A percentile compares a stretch with the other conserved stretches of the same genome.
phyloP scores from a whole-genome alignment of 345 rosid genomes.

The Psidium friedrichsthalianum region DNA sequence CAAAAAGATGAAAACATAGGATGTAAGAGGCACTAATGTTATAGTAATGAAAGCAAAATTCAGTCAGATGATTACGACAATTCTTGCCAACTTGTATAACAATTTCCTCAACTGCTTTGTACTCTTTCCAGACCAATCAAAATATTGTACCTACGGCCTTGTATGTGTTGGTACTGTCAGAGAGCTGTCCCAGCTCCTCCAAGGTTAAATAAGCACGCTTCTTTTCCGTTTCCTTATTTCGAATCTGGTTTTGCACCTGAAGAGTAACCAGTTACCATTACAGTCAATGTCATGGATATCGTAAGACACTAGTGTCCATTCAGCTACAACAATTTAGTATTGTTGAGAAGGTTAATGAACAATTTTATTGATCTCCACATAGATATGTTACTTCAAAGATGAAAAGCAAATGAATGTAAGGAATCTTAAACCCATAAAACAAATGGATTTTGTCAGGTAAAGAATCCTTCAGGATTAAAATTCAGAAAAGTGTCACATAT shows the following conservation, averaged over 20 bases:
- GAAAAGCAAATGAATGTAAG: background rate
- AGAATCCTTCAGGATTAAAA: background rate
- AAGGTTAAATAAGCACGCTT: constrained; percentile 88
- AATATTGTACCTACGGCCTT: constrained; percentile 56
- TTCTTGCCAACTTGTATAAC: background rate
- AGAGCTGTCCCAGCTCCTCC: constrained; percentile 73
- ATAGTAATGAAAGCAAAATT: background rate
- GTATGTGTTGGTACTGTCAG: constrained; percentile 76
- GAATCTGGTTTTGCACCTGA: constrained; percentile 83
- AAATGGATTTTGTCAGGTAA: background rate
- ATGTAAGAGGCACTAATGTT: background rate
- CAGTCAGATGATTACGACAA: background rate
- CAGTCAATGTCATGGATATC: background rate
- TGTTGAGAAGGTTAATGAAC: background rate
- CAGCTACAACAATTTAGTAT: background rate
- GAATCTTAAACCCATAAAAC: background rate
- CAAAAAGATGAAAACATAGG: constrained; percentile 1
- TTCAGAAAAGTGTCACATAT: background rate
- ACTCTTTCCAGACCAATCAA: background rate
- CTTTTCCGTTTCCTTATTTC: constrained; percentile 82
- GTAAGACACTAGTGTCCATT: no score
- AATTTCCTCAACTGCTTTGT: background rate
- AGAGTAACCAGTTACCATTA: background rate
- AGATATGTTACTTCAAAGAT: background rate
- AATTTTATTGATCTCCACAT: background rate